Base-by-base conservation (phyloP, 75 land plant genomes). In the Gnetum montanum region DNA sequence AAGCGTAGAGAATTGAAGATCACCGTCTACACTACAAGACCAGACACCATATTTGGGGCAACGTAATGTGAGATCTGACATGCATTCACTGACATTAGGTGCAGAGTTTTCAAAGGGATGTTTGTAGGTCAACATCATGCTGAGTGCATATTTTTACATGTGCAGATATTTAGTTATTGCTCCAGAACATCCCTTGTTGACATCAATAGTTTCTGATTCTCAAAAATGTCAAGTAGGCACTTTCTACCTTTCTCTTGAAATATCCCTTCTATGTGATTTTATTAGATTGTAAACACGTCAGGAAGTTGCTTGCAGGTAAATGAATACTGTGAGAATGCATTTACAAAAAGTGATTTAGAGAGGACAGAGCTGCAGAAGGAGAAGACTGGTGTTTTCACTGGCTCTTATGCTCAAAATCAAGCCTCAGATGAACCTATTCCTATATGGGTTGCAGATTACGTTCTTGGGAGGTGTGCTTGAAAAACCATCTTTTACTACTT, bases 361-460 rank as follows among this genome's bases (percentile, higher is more conserved):
- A 84, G 97, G 60, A 91, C 97, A 26, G 94, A 91, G 20, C 88
- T 91, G 53, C 93, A 91, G 72, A 91, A 91, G 64, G 94, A 88
- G 22, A 91, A 91, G 66, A 81, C 94, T 36, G 97, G 97, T 16
- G 85, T 91, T 20, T 84, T 83, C 49, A 78, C 77, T 71, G 97
- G 97, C 46, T 64, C 78, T 18, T 81, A 70, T 73, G 93, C 97
- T 10, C 73, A 45, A 60, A 91, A 87, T 71, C 83, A 84, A 38
- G 97, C 83, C 23, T 81, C 69, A 43, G 77, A 74, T 38, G 80
- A 88, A 68, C 58, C 76, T 3, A 88, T 91, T 22, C 97, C 97
- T 11, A 81, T 91, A 30, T 91, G 97, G 97, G 82, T 91, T 41
- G 97, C 97, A 47, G 97, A 91, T 66, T 91, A 91, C 78, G 97